Evolutionary conservation across 495 filamentous ascomycete species (phyloP).

Genomic region (Endocarpon pusillum): DNA sequence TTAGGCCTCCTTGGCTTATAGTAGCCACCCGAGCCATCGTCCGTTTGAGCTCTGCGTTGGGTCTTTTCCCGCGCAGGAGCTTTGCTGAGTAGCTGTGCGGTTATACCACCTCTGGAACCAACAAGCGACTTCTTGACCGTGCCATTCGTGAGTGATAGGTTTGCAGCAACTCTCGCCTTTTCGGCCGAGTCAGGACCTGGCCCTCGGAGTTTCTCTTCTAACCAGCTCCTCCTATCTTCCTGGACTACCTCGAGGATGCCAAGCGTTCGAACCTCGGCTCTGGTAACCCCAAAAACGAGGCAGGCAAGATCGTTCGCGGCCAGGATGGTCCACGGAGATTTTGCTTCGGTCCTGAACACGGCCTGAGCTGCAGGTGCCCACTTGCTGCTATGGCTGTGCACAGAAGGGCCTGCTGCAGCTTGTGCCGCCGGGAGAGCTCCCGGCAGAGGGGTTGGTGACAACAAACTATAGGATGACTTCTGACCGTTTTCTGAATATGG

Average conservation of each 20-base stretch:
- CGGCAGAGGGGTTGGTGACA: slow-evolving; percentile 22
- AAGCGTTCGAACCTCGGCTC: slow-evolving; percentile 82
- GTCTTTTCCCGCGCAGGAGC: slow-evolving; percentile 54
- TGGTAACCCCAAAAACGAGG: slow-evolving; percentile 86
- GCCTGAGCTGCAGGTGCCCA: slow-evolving; percentile 87
- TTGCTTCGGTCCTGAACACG: slow-evolving; percentile 83
- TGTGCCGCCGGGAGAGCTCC: slow-evolving; percentile 2
- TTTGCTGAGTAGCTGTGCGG: slow-evolving; percentile 72
- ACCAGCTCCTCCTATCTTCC: slow-evolving; percentile 71
- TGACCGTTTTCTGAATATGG: slow-evolving; percentile 36
- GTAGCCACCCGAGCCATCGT: slow-evolving; percentile 57
- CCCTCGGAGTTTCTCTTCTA: slow-evolving; percentile 66
- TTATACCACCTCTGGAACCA: slow-evolving; percentile 61
- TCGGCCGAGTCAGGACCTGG: slow-evolving; percentile 19
- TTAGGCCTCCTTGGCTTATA: slow-evolving; percentile 29
- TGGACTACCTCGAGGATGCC: slow-evolving; percentile 90
- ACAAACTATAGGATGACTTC: slow-evolving; percentile 27
- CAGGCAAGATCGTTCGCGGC: slow-evolving; percentile 96
- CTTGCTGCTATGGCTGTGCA: slow-evolving; percentile 74
- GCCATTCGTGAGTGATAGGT: slow-evolving; percentile 17
- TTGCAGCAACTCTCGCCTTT: slow-evolving; percentile 23
- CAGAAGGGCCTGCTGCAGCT: slow-evolving; percentile 29
- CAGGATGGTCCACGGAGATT: slow-evolving; percentile 83
- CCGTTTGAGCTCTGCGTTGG: slow-evolving; percentile 45
- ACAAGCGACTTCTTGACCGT: slow-evolving; percentile 31